These are phyloP conservation scores for Penicillium freii DNA, from an alignment of 2,329 filamentous ascomycete genomes.

Conservation along the genomic window DNA sequence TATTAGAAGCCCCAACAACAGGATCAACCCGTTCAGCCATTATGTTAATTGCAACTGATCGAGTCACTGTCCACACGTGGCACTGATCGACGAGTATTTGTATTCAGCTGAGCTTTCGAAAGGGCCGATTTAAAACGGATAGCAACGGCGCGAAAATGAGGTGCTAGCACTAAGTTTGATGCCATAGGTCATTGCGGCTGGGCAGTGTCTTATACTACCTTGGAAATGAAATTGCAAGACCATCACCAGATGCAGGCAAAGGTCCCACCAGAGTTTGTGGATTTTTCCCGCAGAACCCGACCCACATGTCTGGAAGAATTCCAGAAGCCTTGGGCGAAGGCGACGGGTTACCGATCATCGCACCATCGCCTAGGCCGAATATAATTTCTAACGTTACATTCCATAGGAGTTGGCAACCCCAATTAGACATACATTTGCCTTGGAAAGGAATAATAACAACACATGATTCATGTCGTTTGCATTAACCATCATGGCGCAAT, in stretches of 20 bases:
- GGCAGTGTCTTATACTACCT: constrained; percentile 12
- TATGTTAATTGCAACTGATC: neutral
- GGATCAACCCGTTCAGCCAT: neutral
- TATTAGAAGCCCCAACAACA: constrained; percentile 8
- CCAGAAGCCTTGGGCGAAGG: neutral
- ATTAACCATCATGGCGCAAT: neutral
- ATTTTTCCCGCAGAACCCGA: neutral
- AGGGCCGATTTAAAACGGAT: constrained; percentile 1
- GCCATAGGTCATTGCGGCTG: constrained; percentile 25
- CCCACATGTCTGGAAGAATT: neutral
- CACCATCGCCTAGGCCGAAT: constrained; percentile 1
- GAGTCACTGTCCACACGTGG: neutral
- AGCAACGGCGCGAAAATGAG: constrained; percentile 23
- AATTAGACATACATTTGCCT: neutral
- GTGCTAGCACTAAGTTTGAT: constrained; percentile 33
- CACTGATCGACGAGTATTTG: neutral
- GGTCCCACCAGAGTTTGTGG: neutral
- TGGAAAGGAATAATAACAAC: neutral
- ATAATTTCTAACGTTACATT: neutral
- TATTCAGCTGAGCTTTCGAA: neutral
- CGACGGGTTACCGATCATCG: neutral
- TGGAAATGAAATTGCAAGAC: neutral
- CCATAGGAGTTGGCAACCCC: neutral
- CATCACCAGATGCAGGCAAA: neutral
- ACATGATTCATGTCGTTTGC: neutral